Conservation (phyloP, 2,329 filamentous ascomycete species). For the Aspergillus melleus region DNA sequence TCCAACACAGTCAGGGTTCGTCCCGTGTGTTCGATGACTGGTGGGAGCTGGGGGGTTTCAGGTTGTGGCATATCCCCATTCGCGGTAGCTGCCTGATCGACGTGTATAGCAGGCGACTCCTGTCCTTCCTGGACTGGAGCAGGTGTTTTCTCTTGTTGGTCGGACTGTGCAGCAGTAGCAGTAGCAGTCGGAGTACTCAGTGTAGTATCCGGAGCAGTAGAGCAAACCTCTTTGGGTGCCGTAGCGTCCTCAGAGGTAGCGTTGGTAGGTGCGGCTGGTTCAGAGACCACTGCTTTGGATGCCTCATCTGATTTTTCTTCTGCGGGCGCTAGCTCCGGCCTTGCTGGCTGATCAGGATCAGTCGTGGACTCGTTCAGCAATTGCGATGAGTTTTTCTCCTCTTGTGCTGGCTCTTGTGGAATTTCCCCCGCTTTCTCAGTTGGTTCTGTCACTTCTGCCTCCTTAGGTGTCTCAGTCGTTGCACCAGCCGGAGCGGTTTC, state of each 20-base stretch:
- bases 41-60: slow-evolving; percentile 30
- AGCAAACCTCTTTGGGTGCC: not conserved
- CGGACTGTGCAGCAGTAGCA: slow-evolving; percentile 3
- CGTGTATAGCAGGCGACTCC: slow-evolving; percentile 18
- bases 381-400: not conserved
- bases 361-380: slow-evolving; percentile 1
- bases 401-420: not conserved
- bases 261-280: slow-evolving; percentile 9
- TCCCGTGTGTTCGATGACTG: slow-evolving; percentile 52
- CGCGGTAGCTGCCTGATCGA: slow-evolving; percentile 13
- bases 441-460: not conserved
- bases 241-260: slow-evolving; percentile 1
- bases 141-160: slow-evolving; percentile 2
- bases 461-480: not conserved
- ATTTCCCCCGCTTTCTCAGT: not conserved
- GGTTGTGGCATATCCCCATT: slow-evolving; percentile 24
- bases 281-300: slow-evolving; percentile 5
- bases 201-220: not conserved
- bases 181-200: not conserved
- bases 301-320: slow-evolving; percentile 7
- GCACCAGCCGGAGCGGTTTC: not conserved
- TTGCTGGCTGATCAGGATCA: slow-evolving; percentile 4
- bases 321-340: not conserved
- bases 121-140: slow-evolving; percentile 8
- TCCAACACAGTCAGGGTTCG: slow-evolving; percentile 61